These are phyloP conservation scores for Lactarius akahatsu DNA, from an alignment of 768 basidiomycete species.

Conservation along the genomic window DNA sequence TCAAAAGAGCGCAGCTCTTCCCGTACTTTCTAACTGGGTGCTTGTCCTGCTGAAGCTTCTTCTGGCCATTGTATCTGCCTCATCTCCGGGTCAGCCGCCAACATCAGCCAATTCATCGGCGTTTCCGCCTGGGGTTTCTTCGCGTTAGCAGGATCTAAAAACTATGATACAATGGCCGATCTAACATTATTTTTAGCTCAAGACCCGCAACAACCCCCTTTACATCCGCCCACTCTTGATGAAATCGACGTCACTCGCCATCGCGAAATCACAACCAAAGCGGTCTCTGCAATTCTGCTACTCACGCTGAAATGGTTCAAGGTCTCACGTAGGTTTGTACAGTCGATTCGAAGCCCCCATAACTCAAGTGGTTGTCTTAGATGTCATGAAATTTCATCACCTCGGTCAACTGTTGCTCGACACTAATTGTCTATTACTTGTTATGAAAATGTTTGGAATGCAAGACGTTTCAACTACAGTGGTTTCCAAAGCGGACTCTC, in stretches of 20 bases:
- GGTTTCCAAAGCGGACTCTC: slow-evolving; percentile 84
- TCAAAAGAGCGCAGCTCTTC: slow-evolving; percentile 73
- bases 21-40: slow-evolving; percentile 86
- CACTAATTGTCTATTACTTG: slow-evolving; percentile 89
- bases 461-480: slow-evolving; percentile 86
- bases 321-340: slow-evolving; percentile 76
- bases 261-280: slow-evolving; percentile 96
- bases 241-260: slow-evolving; percentile 93
- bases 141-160: slow-evolving; percentile 46
- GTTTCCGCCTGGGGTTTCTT: slow-evolving; percentile 69
- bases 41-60: slow-evolving; percentile 90
- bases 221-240: slow-evolving; percentile 74
- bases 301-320: slow-evolving; percentile 98
- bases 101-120: slow-evolving; percentile 66
- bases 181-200: slow-evolving; percentile 42
- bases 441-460: slow-evolving; percentile 97
- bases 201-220: slow-evolving; percentile 51
- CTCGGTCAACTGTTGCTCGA: slow-evolving; percentile 94
- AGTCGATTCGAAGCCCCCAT: not conserved
- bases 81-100: slow-evolving; percentile 58
- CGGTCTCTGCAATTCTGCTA: slow-evolving; percentile 90
- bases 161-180: slow-evolving; percentile 4
- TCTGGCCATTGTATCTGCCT: slow-evolving; percentile 88
- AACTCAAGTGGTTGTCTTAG: slow-evolving; percentile 43
- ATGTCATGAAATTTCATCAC: slow-evolving; percentile 98